Conservation (phyloP, 352 stramenopile genomes). For the Phytophthora litchii region DNA sequence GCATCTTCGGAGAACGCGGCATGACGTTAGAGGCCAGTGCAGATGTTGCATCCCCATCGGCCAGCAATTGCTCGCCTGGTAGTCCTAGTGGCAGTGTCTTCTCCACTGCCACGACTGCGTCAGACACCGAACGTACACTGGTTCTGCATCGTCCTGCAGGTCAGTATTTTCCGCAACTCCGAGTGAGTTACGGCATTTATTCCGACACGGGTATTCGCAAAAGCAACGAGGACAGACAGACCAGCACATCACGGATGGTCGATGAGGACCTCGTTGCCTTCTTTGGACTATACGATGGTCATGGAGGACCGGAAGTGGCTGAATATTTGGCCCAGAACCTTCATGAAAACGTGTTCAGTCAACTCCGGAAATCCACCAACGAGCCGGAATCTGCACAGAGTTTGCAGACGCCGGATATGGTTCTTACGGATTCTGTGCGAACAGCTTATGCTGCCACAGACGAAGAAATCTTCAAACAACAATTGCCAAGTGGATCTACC, state of each 20-base stretch:
- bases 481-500: conserved; percentile 80
- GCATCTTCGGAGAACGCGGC: conserved; percentile 82
- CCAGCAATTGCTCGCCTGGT: conserved; percentile 50
- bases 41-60: conserved; percentile 19
- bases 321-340: conserved; percentile 70
- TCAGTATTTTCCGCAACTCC: conserved; percentile 58
- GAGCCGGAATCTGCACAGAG: conserved; percentile 33
- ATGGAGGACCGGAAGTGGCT: conserved; percentile 72
- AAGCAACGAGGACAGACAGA: conserved; percentile 76
- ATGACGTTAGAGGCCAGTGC: conserved; percentile 62
- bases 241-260: conserved; percentile 53
- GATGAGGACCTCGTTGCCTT: conserved; percentile 72
- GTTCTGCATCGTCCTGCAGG: conserved; percentile 50
- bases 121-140: conserved; percentile 75
- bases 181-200: conserved; percentile 70
- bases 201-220: conserved; percentile 81
- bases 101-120: conserved; percentile 74
- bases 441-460: conserved; percentile 68
- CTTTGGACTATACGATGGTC: conserved; percentile 88
- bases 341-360: conserved; percentile 61
- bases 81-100: conserved; percentile 73
- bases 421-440: conserved; percentile 39
- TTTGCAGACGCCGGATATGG: conserved; percentile 21
- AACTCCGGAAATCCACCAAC: conserved; percentile 39
- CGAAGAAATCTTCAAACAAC: conserved; percentile 71